Conservation (phyloP, 805 yeast species). For the Isabelozyma rhagii region DNA sequence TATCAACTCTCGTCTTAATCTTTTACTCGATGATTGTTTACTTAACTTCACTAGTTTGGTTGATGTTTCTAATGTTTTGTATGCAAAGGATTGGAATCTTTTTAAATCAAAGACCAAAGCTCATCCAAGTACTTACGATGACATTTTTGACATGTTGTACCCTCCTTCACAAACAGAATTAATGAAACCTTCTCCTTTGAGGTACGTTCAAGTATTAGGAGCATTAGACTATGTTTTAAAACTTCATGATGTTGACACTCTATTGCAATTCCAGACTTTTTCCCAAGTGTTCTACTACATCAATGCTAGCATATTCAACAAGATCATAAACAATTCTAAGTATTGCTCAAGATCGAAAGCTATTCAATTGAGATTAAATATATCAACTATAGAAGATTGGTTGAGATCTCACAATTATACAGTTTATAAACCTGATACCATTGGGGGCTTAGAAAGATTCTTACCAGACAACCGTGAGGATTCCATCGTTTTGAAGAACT, state of each 20-base stretch:
- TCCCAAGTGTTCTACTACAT: conserved; percentile 79
- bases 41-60: conserved; percentile 80
- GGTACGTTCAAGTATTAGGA: conserved; percentile 80
- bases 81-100: conserved; percentile 64
- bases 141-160: conserved; percentile 68
- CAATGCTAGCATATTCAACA: conserved; percentile 69
- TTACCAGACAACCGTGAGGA: conserved; percentile 6
- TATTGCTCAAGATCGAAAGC: conserved; percentile 80
- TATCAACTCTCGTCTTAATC: conserved; percentile 56
- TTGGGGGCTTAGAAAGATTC: conserved; percentile 26
- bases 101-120: conserved; percentile 42
- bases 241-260: conserved; percentile 74
- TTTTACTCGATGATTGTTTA: conserved; percentile 61
- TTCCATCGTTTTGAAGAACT: conserved; percentile 14
- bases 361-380: conserved; percentile 81
- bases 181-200: conserved; percentile 85
- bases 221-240: conserved; percentile 84
- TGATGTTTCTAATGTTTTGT: conserved; percentile 71
- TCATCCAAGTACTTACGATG: conserved; percentile 59
- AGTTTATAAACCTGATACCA: conserved; percentile 28
- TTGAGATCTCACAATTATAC: conserved; percentile 63
- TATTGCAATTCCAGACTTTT: conserved; percentile 73
- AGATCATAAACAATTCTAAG: conserved; percentile 62
- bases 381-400: conserved; percentile 93
- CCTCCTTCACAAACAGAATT: conserved; percentile 83